Percentiles rank a stretch among this genome's conserved stretches.
These are phyloP conservation scores for Rhodomyrtus tomentosa DNA, from an alignment of 345 rosid species.

Conservation along the genomic window DNA sequence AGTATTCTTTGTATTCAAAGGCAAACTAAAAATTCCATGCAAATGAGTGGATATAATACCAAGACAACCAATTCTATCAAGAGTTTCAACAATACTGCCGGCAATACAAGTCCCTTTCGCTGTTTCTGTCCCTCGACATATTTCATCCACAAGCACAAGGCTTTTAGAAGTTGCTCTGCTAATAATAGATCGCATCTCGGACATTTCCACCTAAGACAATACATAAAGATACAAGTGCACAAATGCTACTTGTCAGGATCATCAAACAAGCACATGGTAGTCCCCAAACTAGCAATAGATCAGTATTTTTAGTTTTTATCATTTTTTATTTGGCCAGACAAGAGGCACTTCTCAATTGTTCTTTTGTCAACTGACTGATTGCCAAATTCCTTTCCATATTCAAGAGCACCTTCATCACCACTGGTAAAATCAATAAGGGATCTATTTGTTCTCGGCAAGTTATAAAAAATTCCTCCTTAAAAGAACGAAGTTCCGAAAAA, in stretches of 20 bases:
- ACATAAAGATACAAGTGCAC: not conserved
- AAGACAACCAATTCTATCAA: constrained; percentile 75
- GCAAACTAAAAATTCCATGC: constrained; percentile 76
- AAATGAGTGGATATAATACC: constrained; percentile 93
- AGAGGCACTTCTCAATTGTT: not conserved
- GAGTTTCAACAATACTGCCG: constrained; percentile 74
- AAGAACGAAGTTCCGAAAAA: not conserved
- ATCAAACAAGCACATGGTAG: not conserved
- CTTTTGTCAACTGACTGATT: not conserved
- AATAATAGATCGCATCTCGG: constrained; percentile 73
- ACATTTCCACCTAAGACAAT: constrained; percentile 77
- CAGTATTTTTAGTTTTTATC: not conserved
- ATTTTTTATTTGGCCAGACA: not conserved
- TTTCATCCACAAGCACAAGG: constrained; percentile 88
- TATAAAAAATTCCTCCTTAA: not conserved
- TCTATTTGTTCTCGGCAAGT: not conserved
- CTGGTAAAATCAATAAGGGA: not conserved
- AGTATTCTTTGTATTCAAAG: constrained; percentile 46
- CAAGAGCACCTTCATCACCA: not conserved
- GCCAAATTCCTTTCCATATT: not conserved
- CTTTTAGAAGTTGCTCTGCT: constrained; percentile 71
- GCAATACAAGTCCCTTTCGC: constrained; percentile 96
- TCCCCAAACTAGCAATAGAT: not conserved
- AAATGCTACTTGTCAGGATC: not conserved
- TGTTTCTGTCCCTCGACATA: constrained; percentile 97